Percentiles rank a stretch among this genome's conserved stretches.
phyloP scores from a whole-genome alignment of 805 yeast species.

The Myxozyma sirexii region DNA sequence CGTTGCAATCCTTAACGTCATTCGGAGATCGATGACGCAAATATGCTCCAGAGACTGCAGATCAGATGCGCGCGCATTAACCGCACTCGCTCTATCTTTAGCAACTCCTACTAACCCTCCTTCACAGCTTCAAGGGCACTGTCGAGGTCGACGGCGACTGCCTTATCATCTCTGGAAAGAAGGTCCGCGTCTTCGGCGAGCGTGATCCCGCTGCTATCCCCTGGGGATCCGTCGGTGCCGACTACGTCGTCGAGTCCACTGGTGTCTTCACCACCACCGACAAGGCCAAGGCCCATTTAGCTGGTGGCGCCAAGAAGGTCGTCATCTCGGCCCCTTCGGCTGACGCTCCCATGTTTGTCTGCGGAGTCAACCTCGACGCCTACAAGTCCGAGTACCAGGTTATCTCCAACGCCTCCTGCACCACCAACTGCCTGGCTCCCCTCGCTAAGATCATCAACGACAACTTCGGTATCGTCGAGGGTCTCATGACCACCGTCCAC shows the following conservation, averaged over 20 bases:
- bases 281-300: constrained; percentile 81
- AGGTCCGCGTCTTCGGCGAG: constrained; percentile 72
- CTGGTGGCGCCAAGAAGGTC: constrained; percentile 94
- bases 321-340: constrained; percentile 91
- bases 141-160: constrained; percentile 54
- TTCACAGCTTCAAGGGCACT: constrained; percentile 62
- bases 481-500: constrained; percentile 95
- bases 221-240: constrained; percentile 80
- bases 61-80: no score
- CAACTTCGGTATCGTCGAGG: constrained; percentile 83
- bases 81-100: no score
- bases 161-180: constrained; percentile 69
- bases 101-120: no score
- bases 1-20: no score
- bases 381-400: constrained; percentile 76
- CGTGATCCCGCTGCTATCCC: constrained; percentile 84
- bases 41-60: no score
- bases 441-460: constrained; percentile 88
- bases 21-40: no score
- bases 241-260: constrained; percentile 87
- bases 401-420: constrained; percentile 91
- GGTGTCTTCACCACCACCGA: constrained; percentile 87
- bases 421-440: constrained; percentile 95
- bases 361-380: constrained; percentile 83
- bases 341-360: constrained; percentile 94